Percentiles rank a stretch among this genome's conserved stretches.
phyloP scores from a whole-genome alignment of 306 rosid species.

The Dalbergia cochinchinensis region DNA sequence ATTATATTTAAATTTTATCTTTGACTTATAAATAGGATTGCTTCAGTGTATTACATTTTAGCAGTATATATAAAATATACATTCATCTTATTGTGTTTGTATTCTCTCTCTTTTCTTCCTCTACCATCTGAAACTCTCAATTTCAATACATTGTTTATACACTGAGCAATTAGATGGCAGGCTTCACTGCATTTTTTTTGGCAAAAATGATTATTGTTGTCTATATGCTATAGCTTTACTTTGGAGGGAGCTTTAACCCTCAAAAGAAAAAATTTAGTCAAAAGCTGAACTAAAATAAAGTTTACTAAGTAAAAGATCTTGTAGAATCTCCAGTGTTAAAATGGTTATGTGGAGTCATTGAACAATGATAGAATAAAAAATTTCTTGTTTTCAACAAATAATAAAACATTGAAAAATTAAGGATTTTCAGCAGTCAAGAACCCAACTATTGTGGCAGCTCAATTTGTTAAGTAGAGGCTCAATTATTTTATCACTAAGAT shows the following conservation, averaged over 20 bases:
- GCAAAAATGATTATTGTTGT: constrained; percentile 4
- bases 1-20: too few relatives aligned
- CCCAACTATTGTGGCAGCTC: constrained; percentile 7
- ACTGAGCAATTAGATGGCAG: constrained; percentile 3
- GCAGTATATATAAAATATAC: too few relatives aligned
- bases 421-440: constrained; percentile 7
- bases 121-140: too few relatives aligned
- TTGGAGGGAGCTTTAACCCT: constrained; percentile 10
- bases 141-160: not conserved
- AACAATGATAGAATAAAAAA: not conserved
- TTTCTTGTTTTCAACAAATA: not conserved
- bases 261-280: not conserved
- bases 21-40: too few relatives aligned
- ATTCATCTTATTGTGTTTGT: too few relatives aligned
- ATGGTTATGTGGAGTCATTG: not conserved
- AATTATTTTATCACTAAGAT: not conserved
- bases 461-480: not conserved
- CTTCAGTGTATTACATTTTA: too few relatives aligned
- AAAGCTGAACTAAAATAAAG: constrained; percentile 23
- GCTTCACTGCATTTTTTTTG: not conserved
- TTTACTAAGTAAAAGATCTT: not conserved
- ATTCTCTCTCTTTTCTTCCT: too few relatives aligned
- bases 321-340: not conserved
- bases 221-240: not conserved
- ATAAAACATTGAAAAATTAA: not conserved